phyloP scores from a whole-genome alignment of 116 monocot genomes.

The Trichopus zeylanicus region DNA sequence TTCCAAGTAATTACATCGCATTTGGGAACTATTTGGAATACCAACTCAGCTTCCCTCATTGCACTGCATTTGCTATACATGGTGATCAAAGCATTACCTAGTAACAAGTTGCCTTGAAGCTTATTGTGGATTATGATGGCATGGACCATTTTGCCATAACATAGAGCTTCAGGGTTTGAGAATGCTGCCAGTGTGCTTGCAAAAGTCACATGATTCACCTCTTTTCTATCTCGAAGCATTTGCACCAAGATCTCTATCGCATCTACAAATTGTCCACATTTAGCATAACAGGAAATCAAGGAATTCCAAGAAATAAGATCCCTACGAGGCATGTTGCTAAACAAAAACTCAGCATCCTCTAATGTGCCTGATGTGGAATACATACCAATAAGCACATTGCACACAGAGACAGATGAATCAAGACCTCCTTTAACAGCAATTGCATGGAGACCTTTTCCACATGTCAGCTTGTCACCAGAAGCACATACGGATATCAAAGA shows the following conservation, averaged over 20 bases:
- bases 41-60: constrained; percentile 37
- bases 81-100: constrained; percentile 66
- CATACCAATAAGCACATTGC: constrained; percentile 61
- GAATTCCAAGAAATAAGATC: constrained; percentile 81
- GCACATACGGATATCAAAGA: constrained; percentile 55
- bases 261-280: constrained; percentile 19
- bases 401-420: constrained; percentile 30
- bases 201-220: constrained; percentile 55
- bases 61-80: constrained; percentile 66
- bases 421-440: constrained; percentile 34
- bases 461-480: constrained; percentile 29
- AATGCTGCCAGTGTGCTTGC: constrained; percentile 54
- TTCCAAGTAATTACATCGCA: constrained; percentile 68
- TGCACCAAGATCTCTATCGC: constrained; percentile 32
- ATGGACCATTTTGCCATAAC: constrained; percentile 54
- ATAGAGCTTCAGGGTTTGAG: constrained; percentile 29
- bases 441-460: constrained; percentile 53
- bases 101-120: constrained; percentile 37
- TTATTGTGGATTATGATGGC: constrained; percentile 28
- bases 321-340: constrained; percentile 42
- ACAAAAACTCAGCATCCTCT: constrained; percentile 41
- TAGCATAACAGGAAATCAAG: constrained; percentile 54
- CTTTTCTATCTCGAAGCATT: constrained; percentile 22
- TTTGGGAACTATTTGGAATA: constrained; percentile 27
- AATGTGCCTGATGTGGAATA: constrained; percentile 37